Base-by-base conservation (phyloP, 1,139 yeast genomes). In the Pichia sp. region DNA sequence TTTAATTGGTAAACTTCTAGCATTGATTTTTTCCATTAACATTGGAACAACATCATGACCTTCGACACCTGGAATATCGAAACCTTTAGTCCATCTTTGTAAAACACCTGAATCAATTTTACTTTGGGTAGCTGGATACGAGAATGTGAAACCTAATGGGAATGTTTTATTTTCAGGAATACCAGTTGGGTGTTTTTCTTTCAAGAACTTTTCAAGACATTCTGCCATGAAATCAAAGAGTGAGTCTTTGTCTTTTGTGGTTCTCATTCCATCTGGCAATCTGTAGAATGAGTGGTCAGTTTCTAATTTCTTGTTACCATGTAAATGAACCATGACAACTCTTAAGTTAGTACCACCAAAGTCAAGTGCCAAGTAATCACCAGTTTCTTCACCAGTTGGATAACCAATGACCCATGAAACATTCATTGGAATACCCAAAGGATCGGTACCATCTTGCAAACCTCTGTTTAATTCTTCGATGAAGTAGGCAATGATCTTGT, bases 41-140 rank as follows among this genome's bases (percentile, higher is more conserved):
- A 93, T 75, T 54, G 96, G 96, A 45, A 86, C 96, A 48, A 93
- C 98, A 63, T 93, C 96, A 48, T 88, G 77, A 55, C 97, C 97
- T 72, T 93, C 99, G 46, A 93, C 97, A 52, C 87, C 88, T 46
- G 82, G 86, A 60, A 94, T 90, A 68, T 93, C 96, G 70, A 89
- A 93, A 54, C 99, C 99, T 74, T 93, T 94, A 55, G 99, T 93
- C 99, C 99, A 93, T 71, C 96, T 81, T 75, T 90, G 97, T 66
- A 93, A 78, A 52, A 88, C 70, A 65, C 99, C 99, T 58, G 80
- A 77, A 71, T 87, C 83, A 63, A 93, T 90, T 56, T 83, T 85
- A 57, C 74, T 69, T 72, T 93, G 99, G 38, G 95, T 76, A 54
- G 94, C 90, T 46, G 99, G 99, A 72, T 85, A 93, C 15, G 96